Conservation (phyloP, 768 basidiomycete species). For the Psilocybe sp. region DNA sequence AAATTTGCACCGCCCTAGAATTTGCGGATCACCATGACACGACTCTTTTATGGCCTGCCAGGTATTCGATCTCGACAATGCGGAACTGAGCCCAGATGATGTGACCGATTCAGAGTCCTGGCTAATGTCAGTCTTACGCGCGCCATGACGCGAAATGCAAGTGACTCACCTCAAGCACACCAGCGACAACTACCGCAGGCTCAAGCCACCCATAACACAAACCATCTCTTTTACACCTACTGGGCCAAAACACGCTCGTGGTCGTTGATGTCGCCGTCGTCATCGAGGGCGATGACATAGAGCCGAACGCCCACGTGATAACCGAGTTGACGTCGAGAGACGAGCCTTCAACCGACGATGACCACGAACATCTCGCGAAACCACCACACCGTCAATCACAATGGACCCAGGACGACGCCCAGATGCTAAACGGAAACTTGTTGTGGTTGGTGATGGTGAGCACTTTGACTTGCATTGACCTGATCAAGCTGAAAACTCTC, state of each 20-base stretch:
- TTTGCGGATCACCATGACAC: constrained; percentile 29
- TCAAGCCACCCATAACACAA: constrained; percentile 59
- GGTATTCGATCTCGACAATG: constrained; percentile 8
- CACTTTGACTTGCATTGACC: constrained; percentile 1
- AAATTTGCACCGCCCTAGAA: constrained; percentile 32
- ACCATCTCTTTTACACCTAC: constrained; percentile 35
- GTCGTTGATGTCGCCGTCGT: constrained; percentile 7
- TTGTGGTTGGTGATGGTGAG: constrained; percentile 86
- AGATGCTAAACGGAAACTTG: constrained; percentile 83
- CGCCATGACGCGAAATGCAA: background rate
- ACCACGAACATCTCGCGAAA: constrained; percentile 14
- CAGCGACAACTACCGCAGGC: constrained; percentile 50
- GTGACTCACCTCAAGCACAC: constrained; percentile 33
- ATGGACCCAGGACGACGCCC: constrained; percentile 41
- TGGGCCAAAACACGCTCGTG: constrained; percentile 56
- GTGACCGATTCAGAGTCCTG: background rate
- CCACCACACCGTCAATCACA: constrained; percentile 23
- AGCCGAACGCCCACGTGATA: background rate
- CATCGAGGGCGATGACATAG: too few species aligned
- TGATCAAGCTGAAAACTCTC: constrained; percentile 6
- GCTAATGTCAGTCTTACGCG: background rate
- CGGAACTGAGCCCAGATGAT: background rate
- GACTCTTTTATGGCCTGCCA: constrained; percentile 25
- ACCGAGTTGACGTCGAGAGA: background rate
- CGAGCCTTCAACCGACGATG: background rate